Evolutionary conservation across 441 rosid genomes (phyloP), one percentile per base, ranked within the genome.

Genomic region (Euphorbia schlechtendalii): DNA sequence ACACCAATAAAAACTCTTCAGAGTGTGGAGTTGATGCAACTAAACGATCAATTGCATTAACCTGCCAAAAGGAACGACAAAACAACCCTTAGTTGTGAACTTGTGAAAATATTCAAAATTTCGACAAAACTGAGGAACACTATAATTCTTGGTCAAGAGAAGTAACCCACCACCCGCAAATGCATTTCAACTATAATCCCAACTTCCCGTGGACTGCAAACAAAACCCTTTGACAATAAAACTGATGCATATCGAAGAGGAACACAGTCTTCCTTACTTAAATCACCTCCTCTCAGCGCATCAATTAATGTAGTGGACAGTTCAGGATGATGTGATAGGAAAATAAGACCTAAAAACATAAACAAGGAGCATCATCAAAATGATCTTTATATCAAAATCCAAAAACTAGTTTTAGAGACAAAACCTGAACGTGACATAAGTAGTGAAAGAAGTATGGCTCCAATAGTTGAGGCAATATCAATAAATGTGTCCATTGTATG

Each of bases 1-100:
- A 80, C 66, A 86, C 92, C 98, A 96, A 89, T 56, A 94, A 74
- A 79, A 94, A 91, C 72, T 94, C 99, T 80, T 94, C 99, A n/a
- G 97, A 80, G 56, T 84, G 96, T 48, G 87, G 87, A 65, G 85
- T 73, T 54, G 88, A 81, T 60, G 75, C 73, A 56, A 94, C 85
- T 81, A 94, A 86, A 49, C 90, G 83, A 81, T 94, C 96, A 60
- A 89, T 76, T 32, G 96, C 97, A 63, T 82, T 86, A 67, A 91
- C 93, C 99, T 94, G 76, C 64, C n/a, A 79, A 30, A 70, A 65
- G 51, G 67, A 38, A 73, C 3, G 28, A 66, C 54, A 24, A 76
- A 54, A 21, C 32, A 14, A 56, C 8, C 20, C 17, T 51, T 21
- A 30, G 63, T 24, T 56, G 30, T 11, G 57, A 22, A 24, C 9